phyloP scores from a whole-genome alignment of 176 grass and related monocot species.

The Bromus sterilis region DNA sequence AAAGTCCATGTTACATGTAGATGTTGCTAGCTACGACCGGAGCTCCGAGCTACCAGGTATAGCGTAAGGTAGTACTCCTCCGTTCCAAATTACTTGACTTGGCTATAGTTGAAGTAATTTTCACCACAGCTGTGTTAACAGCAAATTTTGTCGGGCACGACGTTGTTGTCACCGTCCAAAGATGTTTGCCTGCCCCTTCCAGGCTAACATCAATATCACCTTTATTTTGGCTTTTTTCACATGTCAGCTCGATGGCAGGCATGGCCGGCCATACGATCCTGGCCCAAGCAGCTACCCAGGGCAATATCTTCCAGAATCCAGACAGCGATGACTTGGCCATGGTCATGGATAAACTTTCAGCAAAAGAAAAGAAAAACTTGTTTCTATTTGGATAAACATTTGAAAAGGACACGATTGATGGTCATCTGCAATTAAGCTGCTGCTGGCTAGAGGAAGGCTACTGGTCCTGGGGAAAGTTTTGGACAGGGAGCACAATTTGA shows the following conservation, averaged over 20 bases:
- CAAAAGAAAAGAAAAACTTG: no score
- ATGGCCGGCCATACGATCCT: neutral
- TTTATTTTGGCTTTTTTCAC: slow-evolving; percentile 11
- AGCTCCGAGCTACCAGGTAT: no score
- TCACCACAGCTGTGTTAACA: slow-evolving; percentile 2
- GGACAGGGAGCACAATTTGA: no score
- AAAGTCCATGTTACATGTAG: no score
- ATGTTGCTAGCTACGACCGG: no score
- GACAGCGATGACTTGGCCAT: no score
- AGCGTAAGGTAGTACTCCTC: no score
- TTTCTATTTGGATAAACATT: slow-evolving; percentile 1
- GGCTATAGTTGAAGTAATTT: neutral
- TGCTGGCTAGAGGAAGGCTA: neutral
- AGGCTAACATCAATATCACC: slow-evolving; percentile 7
- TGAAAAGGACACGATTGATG: neutral
- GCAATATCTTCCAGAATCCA: no score
- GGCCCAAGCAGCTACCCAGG: neutral
- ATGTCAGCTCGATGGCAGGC: neutral
- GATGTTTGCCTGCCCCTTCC: slow-evolving; percentile 2
- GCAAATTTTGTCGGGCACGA: neutral
- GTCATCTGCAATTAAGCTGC: slow-evolving; percentile 15
- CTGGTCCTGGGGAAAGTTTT: neutral
- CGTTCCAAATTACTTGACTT: no score
- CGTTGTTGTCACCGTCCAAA: neutral
- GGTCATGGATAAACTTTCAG: neutral